Evolutionary conservation across 1,139 yeast species (phyloP), one percentile per base, ranked within the genome.

Genomic region (Kluyveromyces sp.): DNA sequence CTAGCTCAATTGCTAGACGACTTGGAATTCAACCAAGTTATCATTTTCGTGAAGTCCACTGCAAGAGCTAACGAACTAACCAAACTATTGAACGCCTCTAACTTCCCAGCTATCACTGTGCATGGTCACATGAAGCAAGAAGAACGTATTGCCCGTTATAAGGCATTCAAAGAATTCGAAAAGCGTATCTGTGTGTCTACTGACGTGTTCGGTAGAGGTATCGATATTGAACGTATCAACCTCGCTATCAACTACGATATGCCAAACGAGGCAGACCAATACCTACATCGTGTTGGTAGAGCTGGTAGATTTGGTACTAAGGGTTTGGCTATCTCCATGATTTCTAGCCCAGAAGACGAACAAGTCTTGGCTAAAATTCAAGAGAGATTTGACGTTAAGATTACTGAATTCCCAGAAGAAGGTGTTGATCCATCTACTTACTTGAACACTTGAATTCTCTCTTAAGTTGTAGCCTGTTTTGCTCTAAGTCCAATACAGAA

Each of bases 221-320:
- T 92, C 63, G 98, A 92, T 79, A 90, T 92, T 59, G 98, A 92
- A 77, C 89, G 98, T 74, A 90, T 92, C 72, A 92, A 92, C 73
- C 75, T 92, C 69, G 98, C 97, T 53, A 89, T 92, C 75, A 92
- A 92, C 76, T 92, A 92, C 71, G 98, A 92, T 72, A 73, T 87
- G 72, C 79, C 81, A 47, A 74, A 70, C 57, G 96, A 88, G 72
- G 96, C 97, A 54, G 98, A 92, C 71, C 97, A 92, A 72, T 92
- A 92, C 72, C 80, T 92, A 67, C 98, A 92, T 76, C 87, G 98
- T 75, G 98, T 92, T 53, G 98, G 98, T 67, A 89, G 98, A 81
- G 98, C 98, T 59, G 98, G 98, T 72, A 89, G 98, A 78, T 92
- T 92, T 64, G 98, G 98, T 76, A 92, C 98, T 67, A 92, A 92